Evolutionary conservation across 352 stramenopile species (phyloP), one percentile per base, ranked within the genome.

Genomic region (Phytophthora citrophthora): DNA sequence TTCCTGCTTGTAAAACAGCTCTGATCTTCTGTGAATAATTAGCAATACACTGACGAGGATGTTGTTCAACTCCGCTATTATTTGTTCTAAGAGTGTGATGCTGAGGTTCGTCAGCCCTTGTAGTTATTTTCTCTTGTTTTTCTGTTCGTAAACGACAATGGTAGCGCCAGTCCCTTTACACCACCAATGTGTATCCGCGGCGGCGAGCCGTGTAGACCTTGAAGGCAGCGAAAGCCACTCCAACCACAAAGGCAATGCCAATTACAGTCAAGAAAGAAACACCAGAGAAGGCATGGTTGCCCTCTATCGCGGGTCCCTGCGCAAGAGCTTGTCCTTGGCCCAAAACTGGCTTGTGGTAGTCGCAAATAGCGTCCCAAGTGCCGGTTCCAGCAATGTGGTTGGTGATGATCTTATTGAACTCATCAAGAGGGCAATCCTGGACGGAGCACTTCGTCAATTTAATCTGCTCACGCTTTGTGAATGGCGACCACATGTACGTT

Each of bases 351-450:
- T 64, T 65, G 43, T 83, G 52, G 67, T 93, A 95, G 54, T 87
- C 77, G 61, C 87, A 95, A 60, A 95, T 95, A 40, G 85, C 64
- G 54, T 95, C 68, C 87, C 87, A 95, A 32, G 83, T 91, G 27
- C 85, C 87, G 1, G 87, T 95, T 45, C 51, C 64, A 20, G 71
- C 65, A 26, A 92, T 77, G 72, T 95, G 87, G 41, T 48, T 76
- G 34, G 54, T 71, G 45, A 95, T 89, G 61, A 95, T 95, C 12
- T 59, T 32, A 29, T 72, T 88, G 50, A 95, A 93, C 69, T 95
- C 85, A n/a, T 69, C 51, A 26, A 95, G 66, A 1, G 87, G 80
- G 27, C 87, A 95, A 62, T 91, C 80, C 1, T 70, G 27, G 54
- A 66, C 67, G 23, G 85, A 95, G 67, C 87, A 95, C 70, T 95